Percentiles rank a stretch among this genome's conserved stretches.
These are phyloP conservation scores for Oryza glumipatula DNA, from an alignment of 176 grass and related monocot genomes.

Conservation along the genomic window DNA sequence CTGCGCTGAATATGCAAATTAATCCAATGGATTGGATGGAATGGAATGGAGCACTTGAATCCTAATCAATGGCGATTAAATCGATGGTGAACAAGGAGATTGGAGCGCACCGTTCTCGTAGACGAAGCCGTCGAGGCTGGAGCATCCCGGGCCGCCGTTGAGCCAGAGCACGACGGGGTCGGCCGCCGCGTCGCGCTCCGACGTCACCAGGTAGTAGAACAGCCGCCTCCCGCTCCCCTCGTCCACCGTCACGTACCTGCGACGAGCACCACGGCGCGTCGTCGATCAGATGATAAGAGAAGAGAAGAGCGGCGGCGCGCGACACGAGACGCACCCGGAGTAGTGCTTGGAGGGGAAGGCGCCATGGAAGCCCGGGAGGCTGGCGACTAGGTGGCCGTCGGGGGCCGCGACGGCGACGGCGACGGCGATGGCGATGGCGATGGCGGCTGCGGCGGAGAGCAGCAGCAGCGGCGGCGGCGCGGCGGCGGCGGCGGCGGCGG, in stretches of 20 bases:
- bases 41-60: too few species aligned
- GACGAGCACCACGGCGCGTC: background rate
- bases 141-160: constrained; percentile 88
- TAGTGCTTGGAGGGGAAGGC: constrained; percentile 71
- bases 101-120: constrained; percentile 61
- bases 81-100: background rate
- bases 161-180: constrained; percentile 94
- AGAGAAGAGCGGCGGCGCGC: too few species aligned
- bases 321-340: constrained; percentile 40
- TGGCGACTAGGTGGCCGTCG: constrained; percentile 46
- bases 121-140: constrained; percentile 89
- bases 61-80: background rate
- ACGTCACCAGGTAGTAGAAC: constrained; percentile 82
- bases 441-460: background rate
- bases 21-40: too few species aligned
- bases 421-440: background rate
- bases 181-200: constrained; percentile 58
- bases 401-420: constrained; percentile 40
- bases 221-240: constrained; percentile 58
- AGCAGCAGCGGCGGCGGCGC: background rate
- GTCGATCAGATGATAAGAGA: background rate
- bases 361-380: constrained; percentile 60
- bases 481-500: background rate
- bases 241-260: constrained; percentile 46
- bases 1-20: constrained; percentile 11